These are phyloP conservation scores for Brassica carinata DNA, from an alignment of 345 rosid genomes.

Conservation along the genomic window DNA sequence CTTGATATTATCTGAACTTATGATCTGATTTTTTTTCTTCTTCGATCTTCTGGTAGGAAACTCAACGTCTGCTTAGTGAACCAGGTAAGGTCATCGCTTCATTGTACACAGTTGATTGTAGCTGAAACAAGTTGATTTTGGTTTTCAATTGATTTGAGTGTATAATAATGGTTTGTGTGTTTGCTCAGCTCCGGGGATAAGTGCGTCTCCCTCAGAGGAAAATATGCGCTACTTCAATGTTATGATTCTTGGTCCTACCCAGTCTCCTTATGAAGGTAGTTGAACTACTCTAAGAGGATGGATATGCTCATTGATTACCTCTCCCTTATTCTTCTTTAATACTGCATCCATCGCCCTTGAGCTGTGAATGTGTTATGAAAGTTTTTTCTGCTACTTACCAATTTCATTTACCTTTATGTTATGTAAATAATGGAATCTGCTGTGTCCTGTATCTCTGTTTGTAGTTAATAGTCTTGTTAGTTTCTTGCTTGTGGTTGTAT, in stretches of 20 bases:
- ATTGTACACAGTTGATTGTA: neutral
- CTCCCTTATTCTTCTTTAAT: neutral
- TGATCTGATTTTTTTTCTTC: conserved; percentile 25
- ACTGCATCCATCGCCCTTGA: neutral
- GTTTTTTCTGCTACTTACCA: neutral
- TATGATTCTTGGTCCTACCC: conserved; percentile 97
- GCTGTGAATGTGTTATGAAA: neutral
- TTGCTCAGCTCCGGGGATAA: conserved; percentile 88
- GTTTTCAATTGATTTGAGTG: neutral
- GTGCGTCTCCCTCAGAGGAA: conserved; percentile 97
- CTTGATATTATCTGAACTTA: conserved; percentile 1
- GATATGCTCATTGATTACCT: neutral
- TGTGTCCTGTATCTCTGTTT: neutral
- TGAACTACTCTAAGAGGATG: neutral
- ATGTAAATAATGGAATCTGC: neutral
- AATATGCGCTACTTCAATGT: conserved; percentile 97
- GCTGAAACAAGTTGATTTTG: conserved; percentile 13
- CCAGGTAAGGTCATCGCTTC: conserved; percentile 60
- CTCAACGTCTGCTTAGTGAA: conserved; percentile 98
- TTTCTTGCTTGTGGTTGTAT: too few species aligned
- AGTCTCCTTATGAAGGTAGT: conserved; percentile 95
- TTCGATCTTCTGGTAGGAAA: conserved; percentile 71
- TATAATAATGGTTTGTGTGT: neutral
- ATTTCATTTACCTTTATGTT: neutral
- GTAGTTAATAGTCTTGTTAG: too few species aligned